These are phyloP conservation scores for Auriscalpium microsporum DNA, from an alignment of 768 basidiomycete genomes.

Conservation along the genomic window DNA sequence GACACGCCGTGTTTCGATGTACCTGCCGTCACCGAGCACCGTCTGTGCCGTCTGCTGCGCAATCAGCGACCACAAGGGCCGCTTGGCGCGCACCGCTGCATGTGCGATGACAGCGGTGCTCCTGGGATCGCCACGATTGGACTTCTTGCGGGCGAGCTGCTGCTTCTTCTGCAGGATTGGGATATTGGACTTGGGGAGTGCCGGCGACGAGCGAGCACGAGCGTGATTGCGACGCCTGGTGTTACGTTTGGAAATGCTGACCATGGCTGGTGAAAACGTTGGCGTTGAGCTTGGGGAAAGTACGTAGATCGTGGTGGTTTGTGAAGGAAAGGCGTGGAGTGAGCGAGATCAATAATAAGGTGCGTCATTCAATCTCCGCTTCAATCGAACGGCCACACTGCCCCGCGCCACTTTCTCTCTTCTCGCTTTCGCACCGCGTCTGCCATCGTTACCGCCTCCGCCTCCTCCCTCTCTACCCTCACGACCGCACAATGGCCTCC, in stretches of 20 bases:
- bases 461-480: background rate
- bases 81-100: slow-evolving; percentile 11
- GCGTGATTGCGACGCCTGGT: background rate
- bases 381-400: background rate
- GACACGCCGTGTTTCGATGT: slow-evolving; percentile 13
- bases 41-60: slow-evolving; percentile 12
- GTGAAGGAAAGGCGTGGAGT: background rate
- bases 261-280: background rate
- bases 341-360: background rate
- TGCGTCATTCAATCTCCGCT: slow-evolving; percentile 7
- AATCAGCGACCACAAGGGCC: slow-evolving; percentile 9
- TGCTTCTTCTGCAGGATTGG: background rate
- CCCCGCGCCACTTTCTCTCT: background rate
- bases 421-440: background rate
- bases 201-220: background rate
- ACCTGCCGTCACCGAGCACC: slow-evolving; percentile 14
- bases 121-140: background rate
- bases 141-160: background rate
- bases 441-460: background rate
- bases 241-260: background rate
- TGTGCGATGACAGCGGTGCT: background rate
- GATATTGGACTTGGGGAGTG: background rate
- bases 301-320: background rate
- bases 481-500: slow-evolving; percentile 9
- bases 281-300: background rate